Evolutionary conservation across 768 basidiomycete species (phyloP), one percentile per base, ranked within the genome.

Genomic region (Boletellus sp.): DNA sequence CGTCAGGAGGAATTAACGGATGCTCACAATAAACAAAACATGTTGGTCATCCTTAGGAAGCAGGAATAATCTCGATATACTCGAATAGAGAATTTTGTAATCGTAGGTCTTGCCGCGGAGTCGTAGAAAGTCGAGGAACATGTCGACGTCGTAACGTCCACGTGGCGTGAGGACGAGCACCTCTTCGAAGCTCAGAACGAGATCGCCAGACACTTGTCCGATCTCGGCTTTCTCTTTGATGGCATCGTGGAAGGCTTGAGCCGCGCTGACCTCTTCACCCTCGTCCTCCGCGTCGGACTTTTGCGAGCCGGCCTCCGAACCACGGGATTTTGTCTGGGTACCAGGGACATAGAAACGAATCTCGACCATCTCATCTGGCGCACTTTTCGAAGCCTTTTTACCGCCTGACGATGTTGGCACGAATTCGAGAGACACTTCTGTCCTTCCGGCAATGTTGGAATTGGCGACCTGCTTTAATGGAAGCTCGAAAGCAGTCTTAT

Each of bases 371-470:
- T 97, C 94, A 58, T 98, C 95, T 0, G 74, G 72, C 0, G 70
- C 74, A 37, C 66, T 58, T 56, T 71, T 68, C 35, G 74, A 60
- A 16, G 70, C 53, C 58, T 78, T 74, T 61, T 76, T 80, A 17
- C 71, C 66, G 3, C 67, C 62, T 3, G 70, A 59, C 0, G 78
- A 73, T 19, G 78, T 72, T 44, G 75, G 70, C 24, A 80, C 74
- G 64, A 98, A 96, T 65, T 99, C 96, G n/a, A 99, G 82, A 0
- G 96, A 93, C n/a, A 99, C 96, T 67, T 99, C 96, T 10, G 92
- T 94, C 53, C 91, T 90, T 19, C 92, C 93, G 12, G 93, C 92
- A 59, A 98, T 97, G 71, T 97, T 97, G 40, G 96, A 96, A 69
- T 99, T 99, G 58, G 90, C 88, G 41, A 98, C 93, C 54, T 85